A percentile compares a stretch with the other conserved stretches of the same genome.
phyloP scores from a whole-genome alignment of 148 eudicot species.

The Salicornia ramosissima region DNA sequence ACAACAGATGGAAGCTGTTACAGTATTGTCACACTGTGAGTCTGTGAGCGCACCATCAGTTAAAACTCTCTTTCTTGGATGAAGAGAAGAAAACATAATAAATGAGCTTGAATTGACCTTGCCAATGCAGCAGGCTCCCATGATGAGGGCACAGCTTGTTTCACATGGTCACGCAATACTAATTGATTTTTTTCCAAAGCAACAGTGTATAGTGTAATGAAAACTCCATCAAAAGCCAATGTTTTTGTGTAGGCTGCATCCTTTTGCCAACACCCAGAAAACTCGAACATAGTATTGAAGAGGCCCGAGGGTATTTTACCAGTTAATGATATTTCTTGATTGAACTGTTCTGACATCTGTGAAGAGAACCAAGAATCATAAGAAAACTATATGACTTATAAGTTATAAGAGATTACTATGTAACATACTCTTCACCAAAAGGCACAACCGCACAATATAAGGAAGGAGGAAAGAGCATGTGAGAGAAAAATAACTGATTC shows the following conservation, averaged over 20 bases:
- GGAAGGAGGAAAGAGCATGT: background rate
- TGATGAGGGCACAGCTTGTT: conserved; percentile 85
- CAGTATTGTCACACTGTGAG: no score
- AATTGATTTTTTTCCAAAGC: conserved; percentile 84
- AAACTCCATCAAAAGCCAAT: conserved; percentile 91
- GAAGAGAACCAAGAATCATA: conserved; percentile 13
- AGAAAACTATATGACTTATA: background rate
- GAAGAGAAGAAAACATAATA: conserved; percentile 1
- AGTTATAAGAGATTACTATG: conserved; percentile 4
- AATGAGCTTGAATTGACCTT: conserved; percentile 40
- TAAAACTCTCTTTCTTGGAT: background rate
- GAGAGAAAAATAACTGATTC: background rate
- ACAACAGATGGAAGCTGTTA: background rate
- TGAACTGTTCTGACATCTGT: conserved; percentile 97
- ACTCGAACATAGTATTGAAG: conserved; percentile 93
- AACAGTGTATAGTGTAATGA: conserved; percentile 75
- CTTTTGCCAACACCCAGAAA: conserved; percentile 91
- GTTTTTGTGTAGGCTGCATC: conserved; percentile 90
- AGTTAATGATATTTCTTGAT: conserved; percentile 83
- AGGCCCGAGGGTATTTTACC: conserved; percentile 97
- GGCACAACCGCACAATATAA: background rate
- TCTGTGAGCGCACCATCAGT: background rate
- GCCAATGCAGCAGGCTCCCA: conserved; percentile 98
- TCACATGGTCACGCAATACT: conserved; percentile 80
- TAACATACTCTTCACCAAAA: background rate